A percentile compares a stretch with the other conserved stretches of the same genome.
phyloP scores from a whole-genome alignment of 768 basidiomycete genomes.

The Termitomyces eurrhizus region DNA sequence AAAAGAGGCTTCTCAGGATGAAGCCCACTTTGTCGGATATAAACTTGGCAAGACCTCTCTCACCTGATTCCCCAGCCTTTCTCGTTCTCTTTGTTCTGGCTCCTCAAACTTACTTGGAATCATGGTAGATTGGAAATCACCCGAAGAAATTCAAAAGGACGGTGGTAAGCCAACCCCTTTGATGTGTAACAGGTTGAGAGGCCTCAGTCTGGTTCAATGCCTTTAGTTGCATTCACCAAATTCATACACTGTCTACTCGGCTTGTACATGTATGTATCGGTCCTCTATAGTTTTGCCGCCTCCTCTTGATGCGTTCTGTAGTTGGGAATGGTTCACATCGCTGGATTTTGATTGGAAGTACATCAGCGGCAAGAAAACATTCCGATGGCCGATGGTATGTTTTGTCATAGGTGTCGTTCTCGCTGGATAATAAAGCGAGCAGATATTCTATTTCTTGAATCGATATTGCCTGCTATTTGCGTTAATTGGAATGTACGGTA shows the following conservation, averaged over 20 bases:
- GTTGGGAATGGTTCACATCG: slow-evolving; percentile 67
- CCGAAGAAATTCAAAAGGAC: slow-evolving; percentile 42
- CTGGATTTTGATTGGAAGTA: slow-evolving; percentile 64
- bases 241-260: slow-evolving; percentile 60
- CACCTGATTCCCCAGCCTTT: slow-evolving; percentile 7
- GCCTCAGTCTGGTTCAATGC: background rate
- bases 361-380: slow-evolving; percentile 49
- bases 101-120: slow-evolving; percentile 16
- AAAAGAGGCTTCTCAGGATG: slow-evolving; percentile 14
- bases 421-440: background rate
- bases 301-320: slow-evolving; percentile 21
- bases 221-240: slow-evolving; percentile 42
- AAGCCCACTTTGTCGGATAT: slow-evolving; percentile 18
- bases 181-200: background rate
- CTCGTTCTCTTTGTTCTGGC: slow-evolving; percentile 14
- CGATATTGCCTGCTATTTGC: slow-evolving; percentile 64
- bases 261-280: slow-evolving; percentile 47
- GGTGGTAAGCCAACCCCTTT: slow-evolving; percentile 30
- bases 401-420: background rate
- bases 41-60: slow-evolving; percentile 10
- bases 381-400: slow-evolving; percentile 65
- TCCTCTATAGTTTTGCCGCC: background rate
- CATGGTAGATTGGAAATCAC: slow-evolving; percentile 61
- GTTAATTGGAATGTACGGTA: slow-evolving; percentile 61
- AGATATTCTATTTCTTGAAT: slow-evolving; percentile 70